Percentiles rank a stretch among this genome's conserved stretches.
Evolutionary conservation across 768 basidiomycete genomes (phyloP).

Genomic region (Glaciozyma antarctica): DNA sequence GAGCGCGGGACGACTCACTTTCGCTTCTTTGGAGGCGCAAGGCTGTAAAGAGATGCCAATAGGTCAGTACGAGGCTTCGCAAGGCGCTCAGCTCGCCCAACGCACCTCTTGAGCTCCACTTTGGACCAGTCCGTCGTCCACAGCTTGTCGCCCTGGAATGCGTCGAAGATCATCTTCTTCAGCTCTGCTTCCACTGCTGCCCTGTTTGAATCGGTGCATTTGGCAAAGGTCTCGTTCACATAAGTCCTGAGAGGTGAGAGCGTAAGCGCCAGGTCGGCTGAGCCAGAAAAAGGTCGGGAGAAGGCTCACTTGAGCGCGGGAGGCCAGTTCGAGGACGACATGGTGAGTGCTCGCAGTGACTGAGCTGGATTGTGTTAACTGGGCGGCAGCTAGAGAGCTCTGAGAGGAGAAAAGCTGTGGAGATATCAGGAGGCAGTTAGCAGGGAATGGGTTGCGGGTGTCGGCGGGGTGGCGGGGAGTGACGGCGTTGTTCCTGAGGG

Average conservation of each 20-base stretch:
- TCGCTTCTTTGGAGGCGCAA: conserved; percentile 30
- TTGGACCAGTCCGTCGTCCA: conserved; percentile 92
- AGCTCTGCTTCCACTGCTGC: conserved; percentile 83
- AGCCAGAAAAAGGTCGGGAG: neutral
- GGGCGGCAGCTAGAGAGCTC: neutral
- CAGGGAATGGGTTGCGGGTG: too few species aligned
- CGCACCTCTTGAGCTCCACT: conserved; percentile 75
- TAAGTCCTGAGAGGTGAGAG: conserved; percentile 56
- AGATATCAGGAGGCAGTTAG: neutral
- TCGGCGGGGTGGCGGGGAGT: neutral
- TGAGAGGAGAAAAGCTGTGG: neutral
- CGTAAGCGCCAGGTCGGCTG: neutral
- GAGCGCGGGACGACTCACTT: conserved; percentile 24
- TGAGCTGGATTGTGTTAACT: neutral
- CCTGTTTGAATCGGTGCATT: conserved; percentile 81
- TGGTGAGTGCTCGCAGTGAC: neutral
- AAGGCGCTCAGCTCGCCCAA: neutral
- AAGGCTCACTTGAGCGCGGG: conserved; percentile 34
- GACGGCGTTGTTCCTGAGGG: neutral
- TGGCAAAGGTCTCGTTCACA: conserved; percentile 85
- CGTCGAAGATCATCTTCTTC: conserved; percentile 90
- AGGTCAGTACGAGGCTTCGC: neutral
- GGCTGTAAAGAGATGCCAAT: neutral
- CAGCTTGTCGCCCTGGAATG: conserved; percentile 70
- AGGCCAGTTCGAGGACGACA: conserved; percentile 31